Base-by-base conservation (phyloP, 352 stramenopile species). In the Pythium rishiriense region DNA sequence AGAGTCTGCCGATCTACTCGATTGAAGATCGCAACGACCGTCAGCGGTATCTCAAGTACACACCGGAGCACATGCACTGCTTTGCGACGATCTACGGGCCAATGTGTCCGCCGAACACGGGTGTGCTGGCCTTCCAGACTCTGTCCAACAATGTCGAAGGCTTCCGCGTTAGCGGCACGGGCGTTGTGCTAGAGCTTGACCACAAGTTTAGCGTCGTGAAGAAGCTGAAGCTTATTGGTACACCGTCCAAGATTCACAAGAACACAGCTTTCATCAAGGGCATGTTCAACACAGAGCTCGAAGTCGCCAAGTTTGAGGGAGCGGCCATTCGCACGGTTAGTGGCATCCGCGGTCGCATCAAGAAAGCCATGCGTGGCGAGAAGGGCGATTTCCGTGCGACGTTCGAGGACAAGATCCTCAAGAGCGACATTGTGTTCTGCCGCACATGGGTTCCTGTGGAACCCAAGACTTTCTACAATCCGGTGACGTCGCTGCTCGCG, bases 21-120 rank as follows among this genome's bases (percentile, higher is more conserved):
- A 99, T 98, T 15, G 97, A 99, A 76, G 98, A 99, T 74, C 85
- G 93, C 59, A 99, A 99, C 73, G 96, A 98, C 45, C 88, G 97
- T 2, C 91, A 98, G 70, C 83, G 94, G 43, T 96, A 94, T 69
- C 81, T 99, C 56, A 99, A 99, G 81, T 99, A 95, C 78, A 99
- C 98, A n/a, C 98, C 98, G 0, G 97, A 99, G 75, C 97, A 99
- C 85, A 99, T 99, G 98, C 98, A 99, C 81, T 99, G 98, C 62
- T 89, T 96, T 57, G 94, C 94, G 28, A 98, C 95, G 10, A 99
- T 99, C 66, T 99, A 98, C 59, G 98, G 94, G 0, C 97, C 97
- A 0, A 86, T 98, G 65, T 91, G 90, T 11, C 93, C 97, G 46
- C 97, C 97, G 1, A 99, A 99, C 81, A 99, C 97, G 28, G 96